Conservation (phyloP, 176 grass and related monocot species). For the Puccinellia tenuiflora region DNA sequence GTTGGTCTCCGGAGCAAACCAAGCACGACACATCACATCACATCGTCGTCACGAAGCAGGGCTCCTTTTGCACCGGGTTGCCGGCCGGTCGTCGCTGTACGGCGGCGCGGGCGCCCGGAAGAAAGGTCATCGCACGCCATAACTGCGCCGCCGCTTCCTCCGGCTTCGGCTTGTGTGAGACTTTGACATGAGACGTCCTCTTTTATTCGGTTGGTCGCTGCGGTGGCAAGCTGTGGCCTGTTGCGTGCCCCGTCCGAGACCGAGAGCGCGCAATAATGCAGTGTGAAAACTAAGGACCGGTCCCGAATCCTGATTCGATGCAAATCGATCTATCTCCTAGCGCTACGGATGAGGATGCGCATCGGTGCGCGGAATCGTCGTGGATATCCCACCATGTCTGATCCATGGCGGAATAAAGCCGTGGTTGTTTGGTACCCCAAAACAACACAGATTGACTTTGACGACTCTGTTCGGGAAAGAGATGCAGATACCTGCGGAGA, state of each 20-base stretch:
- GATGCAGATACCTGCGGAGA: background rate
- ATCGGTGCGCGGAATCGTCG: background rate
- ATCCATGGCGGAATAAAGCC: background rate
- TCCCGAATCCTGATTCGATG: background rate
- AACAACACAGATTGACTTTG: background rate
- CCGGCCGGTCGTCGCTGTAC: conserved; percentile 6
- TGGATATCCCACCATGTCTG: background rate
- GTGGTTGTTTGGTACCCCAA: too few species aligned
- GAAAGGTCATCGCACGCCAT: background rate
- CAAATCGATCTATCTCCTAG: too few species aligned
- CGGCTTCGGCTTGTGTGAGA: background rate
- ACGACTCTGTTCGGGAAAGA: background rate
- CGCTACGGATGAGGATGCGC: background rate
- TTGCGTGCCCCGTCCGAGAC: background rate
- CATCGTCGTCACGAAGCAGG: background rate
- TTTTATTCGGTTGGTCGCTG: conserved; percentile 35
- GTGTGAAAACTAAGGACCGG: background rate
- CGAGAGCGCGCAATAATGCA: conserved; percentile 7
- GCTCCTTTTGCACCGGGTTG: background rate
- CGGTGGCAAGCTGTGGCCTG: background rate
- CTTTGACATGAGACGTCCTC: conserved; percentile 18
- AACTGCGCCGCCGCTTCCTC: background rate
- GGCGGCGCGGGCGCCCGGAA: background rate
- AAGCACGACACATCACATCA: background rate
- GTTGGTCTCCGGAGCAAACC: background rate